Conservation (phyloP, 202 grass and related monocot species). For the Zizania palustris region DNA sequence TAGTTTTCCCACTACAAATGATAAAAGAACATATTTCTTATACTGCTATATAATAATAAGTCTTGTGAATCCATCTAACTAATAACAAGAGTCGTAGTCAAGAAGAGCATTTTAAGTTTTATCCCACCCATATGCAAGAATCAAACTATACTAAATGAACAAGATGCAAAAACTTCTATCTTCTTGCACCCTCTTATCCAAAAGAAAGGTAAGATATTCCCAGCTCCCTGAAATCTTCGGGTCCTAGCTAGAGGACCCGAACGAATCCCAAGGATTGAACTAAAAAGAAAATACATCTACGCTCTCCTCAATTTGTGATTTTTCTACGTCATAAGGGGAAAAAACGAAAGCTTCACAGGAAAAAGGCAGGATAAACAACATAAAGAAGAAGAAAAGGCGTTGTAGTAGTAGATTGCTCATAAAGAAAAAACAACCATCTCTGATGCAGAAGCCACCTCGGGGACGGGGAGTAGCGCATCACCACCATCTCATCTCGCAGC, state of each 20-base stretch:
- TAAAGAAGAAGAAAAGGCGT: not conserved
- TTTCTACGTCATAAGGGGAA: not conserved
- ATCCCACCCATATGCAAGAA: not conserved
- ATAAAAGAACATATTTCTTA: conserved; percentile 5
- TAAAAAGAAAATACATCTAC: not conserved
- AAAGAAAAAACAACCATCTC: conserved; percentile 9
- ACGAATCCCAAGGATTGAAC: conserved; percentile 9
- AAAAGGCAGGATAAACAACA: conserved; percentile 17
- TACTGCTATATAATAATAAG: not conserved
- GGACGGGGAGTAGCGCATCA: conserved; percentile 25
- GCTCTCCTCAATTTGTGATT: not conserved
- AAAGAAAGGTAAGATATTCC: not conserved
- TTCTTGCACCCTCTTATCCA: not conserved
- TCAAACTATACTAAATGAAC: not conserved
- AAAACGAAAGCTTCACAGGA: conserved; percentile 2
- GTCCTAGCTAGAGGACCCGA: not conserved
- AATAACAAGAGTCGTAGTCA: not conserved
- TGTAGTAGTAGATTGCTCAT: not conserved
- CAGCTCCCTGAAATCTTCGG: not conserved
- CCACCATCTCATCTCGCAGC: conserved; percentile 51
- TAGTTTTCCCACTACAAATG: too few relatives aligned
- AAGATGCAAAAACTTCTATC: not conserved
- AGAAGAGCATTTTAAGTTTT: not conserved
- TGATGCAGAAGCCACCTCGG: conserved; percentile 40
- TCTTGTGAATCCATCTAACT: not conserved